Percentiles rank a stretch among this genome's conserved stretches.
Conservation (phyloP, 1,284 basidiomycete genomes). For the Kwoniella shivajii region DNA sequence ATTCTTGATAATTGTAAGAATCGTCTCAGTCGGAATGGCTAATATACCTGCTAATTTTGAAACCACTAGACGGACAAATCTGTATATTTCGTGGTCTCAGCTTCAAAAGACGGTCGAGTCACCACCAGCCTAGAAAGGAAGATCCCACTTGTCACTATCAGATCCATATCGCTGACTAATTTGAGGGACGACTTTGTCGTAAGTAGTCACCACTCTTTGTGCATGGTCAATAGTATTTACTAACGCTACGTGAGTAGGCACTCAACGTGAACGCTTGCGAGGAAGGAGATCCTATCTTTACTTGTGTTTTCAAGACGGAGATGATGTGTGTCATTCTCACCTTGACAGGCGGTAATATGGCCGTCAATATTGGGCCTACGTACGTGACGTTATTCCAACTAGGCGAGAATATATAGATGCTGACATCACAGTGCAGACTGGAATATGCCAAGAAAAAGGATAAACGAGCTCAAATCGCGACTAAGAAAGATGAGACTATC, state of each 20-base stretch:
- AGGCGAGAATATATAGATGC: background rate
- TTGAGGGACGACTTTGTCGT: constrained; percentile 95
- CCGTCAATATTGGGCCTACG: constrained; percentile 73
- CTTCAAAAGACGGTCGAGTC: constrained; percentile 67
- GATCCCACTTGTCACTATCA: constrained; percentile 84
- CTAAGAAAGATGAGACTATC: constrained; percentile 85
- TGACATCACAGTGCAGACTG: constrained; percentile 59
- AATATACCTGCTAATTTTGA: background rate
- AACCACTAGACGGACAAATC: constrained; percentile 77
- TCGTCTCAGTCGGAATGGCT: constrained; percentile 54
- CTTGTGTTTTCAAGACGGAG: constrained; percentile 95
- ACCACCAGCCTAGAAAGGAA: constrained; percentile 77
- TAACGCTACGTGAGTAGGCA: constrained; percentile 52
- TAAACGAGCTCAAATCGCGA: constrained; percentile 85
- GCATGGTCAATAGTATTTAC: background rate
- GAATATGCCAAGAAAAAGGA: constrained; percentile 97
- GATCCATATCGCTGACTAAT: constrained; percentile 79
- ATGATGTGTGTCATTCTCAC: constrained; percentile 79
- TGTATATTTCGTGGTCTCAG: constrained; percentile 77
- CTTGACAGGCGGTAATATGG: constrained; percentile 75
- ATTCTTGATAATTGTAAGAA: constrained; percentile 80
- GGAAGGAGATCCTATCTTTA: constrained; percentile 94
- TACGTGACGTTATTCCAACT: constrained; percentile 58
- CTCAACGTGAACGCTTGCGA: constrained; percentile 74
- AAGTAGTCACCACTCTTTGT: constrained; percentile 38